Conservation (phyloP, 2,329 filamentous ascomycete species). For the Davidsoniella virescens region DNA sequence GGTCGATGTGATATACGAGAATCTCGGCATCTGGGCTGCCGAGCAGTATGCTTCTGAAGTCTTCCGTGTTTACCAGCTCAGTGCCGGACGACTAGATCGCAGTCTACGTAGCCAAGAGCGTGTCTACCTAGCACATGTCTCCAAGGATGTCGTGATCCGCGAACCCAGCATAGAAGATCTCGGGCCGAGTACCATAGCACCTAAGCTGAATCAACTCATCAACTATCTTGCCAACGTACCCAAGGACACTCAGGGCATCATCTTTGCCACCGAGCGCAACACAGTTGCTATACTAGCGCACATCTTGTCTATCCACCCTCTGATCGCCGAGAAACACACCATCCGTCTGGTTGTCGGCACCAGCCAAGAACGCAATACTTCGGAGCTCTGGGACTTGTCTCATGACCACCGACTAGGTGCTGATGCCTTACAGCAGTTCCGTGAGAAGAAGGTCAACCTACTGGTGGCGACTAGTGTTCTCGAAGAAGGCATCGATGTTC, state of each 20-base stretch:
- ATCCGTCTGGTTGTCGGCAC: constrained; percentile 42
- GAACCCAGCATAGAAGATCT: neutral
- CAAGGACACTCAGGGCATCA: constrained; percentile 32
- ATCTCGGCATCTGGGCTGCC: constrained; percentile 53
- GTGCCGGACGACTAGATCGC: no score
- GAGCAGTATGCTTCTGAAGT: constrained; percentile 45
- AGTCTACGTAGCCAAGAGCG: constrained; percentile 22
- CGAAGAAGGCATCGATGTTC: constrained; percentile 53
- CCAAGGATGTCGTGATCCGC: constrained; percentile 22
- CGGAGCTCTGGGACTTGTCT: constrained; percentile 26
- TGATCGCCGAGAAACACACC: constrained; percentile 28
- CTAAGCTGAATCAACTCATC: constrained; percentile 42
- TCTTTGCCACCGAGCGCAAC: constrained; percentile 50
- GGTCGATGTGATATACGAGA: constrained; percentile 31
- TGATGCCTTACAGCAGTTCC: constrained; percentile 30
- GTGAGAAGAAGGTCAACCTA: constrained; percentile 36
- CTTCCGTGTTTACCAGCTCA: constrained; percentile 17
- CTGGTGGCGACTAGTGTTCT: constrained; percentile 47
- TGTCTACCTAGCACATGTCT: constrained; percentile 33
- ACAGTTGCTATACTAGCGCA: constrained; percentile 44
- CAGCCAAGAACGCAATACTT: constrained; percentile 20
- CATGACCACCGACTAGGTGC: constrained; percentile 19
- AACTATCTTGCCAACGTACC: constrained; percentile 23
- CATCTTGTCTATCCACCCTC: constrained; percentile 37
- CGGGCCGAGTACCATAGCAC: constrained; percentile 25